A percentile compares a stretch with the other conserved stretches of the same genome.
Conservation (phyloP, 129 eudicot genomes). For the Artemisia tridentata region DNA sequence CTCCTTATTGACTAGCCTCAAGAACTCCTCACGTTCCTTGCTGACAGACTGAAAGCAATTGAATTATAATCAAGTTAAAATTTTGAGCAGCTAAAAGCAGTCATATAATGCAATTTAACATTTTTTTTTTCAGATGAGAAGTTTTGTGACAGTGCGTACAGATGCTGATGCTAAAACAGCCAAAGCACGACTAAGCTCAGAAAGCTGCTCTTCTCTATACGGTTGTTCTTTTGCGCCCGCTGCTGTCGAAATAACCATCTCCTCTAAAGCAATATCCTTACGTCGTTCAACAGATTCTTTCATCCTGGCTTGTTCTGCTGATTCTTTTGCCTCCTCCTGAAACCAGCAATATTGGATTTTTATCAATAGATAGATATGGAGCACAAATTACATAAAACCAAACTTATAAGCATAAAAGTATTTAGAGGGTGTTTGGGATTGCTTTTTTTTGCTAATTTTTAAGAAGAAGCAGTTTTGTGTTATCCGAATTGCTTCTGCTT, state of each 20-base stretch:
- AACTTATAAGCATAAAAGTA: too few relatives aligned
- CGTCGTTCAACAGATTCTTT: slow-evolving; percentile 37
- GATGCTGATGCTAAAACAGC: slow-evolving; percentile 68
- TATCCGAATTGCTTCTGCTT: too few relatives aligned
- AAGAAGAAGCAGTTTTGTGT: too few relatives aligned
- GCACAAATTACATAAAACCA: not conserved
- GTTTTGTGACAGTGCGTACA: slow-evolving; percentile 28
- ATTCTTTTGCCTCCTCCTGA: slow-evolving; percentile 54
- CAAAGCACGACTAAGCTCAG: slow-evolving; percentile 57
- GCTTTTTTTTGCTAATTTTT: too few relatives aligned
- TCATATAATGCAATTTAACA: not conserved
- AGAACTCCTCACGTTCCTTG: slow-evolving; percentile 62
- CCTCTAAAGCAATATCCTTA: slow-evolving; percentile 51
- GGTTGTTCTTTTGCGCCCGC: slow-evolving; percentile 35
- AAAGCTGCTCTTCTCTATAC: slow-evolving; percentile 51
- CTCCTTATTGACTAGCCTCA: slow-evolving; percentile 60
- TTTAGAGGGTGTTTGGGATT: too few relatives aligned
- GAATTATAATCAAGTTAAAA: slow-evolving; percentile 14
- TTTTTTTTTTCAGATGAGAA: not conserved
- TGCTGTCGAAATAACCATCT: slow-evolving; percentile 45
- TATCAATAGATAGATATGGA: not conserved
- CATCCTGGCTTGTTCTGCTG: slow-evolving; percentile 39
- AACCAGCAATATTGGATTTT: not conserved
- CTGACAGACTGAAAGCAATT: slow-evolving; percentile 50
- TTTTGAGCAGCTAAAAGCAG: not conserved